phyloP scores from a whole-genome alignment of 1,139 yeast species.

The Magnusiomyces clavatus region DNA sequence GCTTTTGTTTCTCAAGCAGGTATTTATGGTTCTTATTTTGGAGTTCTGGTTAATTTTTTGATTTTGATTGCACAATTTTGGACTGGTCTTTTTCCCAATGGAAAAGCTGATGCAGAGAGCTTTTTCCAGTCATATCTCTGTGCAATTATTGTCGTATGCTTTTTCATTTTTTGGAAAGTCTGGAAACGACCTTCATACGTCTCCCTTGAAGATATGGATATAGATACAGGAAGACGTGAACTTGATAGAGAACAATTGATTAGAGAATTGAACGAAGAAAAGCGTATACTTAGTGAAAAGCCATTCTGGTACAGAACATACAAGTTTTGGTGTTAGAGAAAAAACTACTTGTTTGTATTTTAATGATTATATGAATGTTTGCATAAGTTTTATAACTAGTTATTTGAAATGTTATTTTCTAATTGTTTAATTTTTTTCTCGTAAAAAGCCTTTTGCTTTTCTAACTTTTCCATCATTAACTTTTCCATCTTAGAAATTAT shows the following conservation, averaged over 20 bases:
- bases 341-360: neutral
- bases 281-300: conserved; percentile 32
- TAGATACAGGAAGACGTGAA: conserved; percentile 49
- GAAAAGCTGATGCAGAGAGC: conserved; percentile 35
- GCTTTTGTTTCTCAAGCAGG: conserved; percentile 68
- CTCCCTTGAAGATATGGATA: conserved; percentile 46
- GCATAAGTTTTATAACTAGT: neutral
- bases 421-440: neutral
- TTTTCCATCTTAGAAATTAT: neutral
- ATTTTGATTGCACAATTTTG: conserved; percentile 76
- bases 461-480: neutral
- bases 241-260: conserved; percentile 45
- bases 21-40: conserved; percentile 58
- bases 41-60: conserved; percentile 50
- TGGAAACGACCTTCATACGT: conserved; percentile 40
- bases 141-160: conserved; percentile 43
- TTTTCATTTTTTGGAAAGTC: conserved; percentile 46
- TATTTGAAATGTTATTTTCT: too few relatives aligned
- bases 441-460: neutral
- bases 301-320: conserved; percentile 34
- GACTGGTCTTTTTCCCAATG: conserved; percentile 60
- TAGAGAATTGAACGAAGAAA: conserved; percentile 46
- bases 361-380: neutral
- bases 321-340: conserved; percentile 43
- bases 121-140: conserved; percentile 53